These are phyloP conservation scores for Solanum aculeatissimum DNA, from an alignment of 305 asterid species.

Conservation along the genomic window DNA sequence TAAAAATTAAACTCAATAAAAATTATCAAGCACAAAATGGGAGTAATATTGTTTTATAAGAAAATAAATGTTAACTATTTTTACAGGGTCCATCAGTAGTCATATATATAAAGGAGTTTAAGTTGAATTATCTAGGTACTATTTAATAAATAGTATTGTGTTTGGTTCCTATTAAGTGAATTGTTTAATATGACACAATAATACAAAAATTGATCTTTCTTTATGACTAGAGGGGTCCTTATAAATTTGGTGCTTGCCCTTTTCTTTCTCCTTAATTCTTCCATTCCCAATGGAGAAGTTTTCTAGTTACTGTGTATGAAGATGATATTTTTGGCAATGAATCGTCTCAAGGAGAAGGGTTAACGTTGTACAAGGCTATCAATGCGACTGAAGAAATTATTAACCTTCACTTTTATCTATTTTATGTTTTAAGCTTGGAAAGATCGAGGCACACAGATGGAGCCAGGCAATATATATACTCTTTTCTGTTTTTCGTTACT, in stretches of 20 bases:
- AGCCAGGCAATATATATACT: constrained; percentile 22
- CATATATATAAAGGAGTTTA: too few relatives aligned
- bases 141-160: too few relatives aligned
- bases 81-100: background rate
- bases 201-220: background rate
- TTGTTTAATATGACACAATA: too few relatives aligned
- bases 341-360: background rate
- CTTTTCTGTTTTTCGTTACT: background rate
- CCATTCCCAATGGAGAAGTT: background rate
- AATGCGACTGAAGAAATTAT: background rate
- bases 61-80: too few relatives aligned
- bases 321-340: background rate
- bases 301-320: background rate
- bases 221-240: background rate
- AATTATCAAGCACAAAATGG: background rate
- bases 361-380: background rate
- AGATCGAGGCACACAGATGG: constrained; percentile 30
- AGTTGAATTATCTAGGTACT: too few relatives aligned
- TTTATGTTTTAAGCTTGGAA: background rate
- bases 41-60: too few relatives aligned
- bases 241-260: background rate
- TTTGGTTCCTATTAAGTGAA: too few relatives aligned
- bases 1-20: background rate
- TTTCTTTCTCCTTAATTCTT: background rate
- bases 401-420: background rate